Base-by-base conservation (phyloP, 2,329 filamentous ascomycete genomes). In the Aspergillus intermedius region DNA sequence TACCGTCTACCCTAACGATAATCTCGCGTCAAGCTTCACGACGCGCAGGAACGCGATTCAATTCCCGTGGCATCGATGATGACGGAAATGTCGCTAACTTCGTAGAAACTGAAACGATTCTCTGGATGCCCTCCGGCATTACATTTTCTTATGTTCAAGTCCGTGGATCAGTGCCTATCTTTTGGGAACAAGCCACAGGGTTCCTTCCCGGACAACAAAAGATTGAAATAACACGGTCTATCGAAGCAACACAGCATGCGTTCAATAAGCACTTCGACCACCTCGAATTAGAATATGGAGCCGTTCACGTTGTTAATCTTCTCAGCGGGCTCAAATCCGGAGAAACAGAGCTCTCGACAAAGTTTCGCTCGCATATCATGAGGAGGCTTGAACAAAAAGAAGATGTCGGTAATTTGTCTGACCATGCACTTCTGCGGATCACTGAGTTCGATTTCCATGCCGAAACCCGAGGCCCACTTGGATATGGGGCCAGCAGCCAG, bases 81-180 rank as follows among this genome's bases (percentile, higher is more conserved):
- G 90, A 97, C 62, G 93, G 93, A 12, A 89, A 97, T 60, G 93
- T 97, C 23, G 91, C 93, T 52, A 98, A 98, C 68, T 98, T 95
- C 69, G 93, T 97, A n/a, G 93, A 98, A 69, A 93, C 90, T 0
- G 93, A 98, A 70, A 95, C 90, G 0, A 83, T 91, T 37, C 91
- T 94, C 63, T 95, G 88, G 86, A 86, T 85, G 58, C 87, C 87
- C 1, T 81, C 82, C 1, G 77, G 76, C 1, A 81, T 89, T 5
- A 82, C 89, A 48, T 97, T 97, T 65, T 97, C 93, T 0, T 98
- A 96, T 67, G 88, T 85, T 2, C 93, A 98, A 69, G 82, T 94
- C 22, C 82, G 93, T 59, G 93, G 93, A 34, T 96, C 91, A 5
- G 88, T 98, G 6, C 93, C 93, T 1, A 78, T 97, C 2, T 98